phyloP scores from a whole-genome alignment of 805 yeast genomes.

The Metschnikowia reukaufii region DNA sequence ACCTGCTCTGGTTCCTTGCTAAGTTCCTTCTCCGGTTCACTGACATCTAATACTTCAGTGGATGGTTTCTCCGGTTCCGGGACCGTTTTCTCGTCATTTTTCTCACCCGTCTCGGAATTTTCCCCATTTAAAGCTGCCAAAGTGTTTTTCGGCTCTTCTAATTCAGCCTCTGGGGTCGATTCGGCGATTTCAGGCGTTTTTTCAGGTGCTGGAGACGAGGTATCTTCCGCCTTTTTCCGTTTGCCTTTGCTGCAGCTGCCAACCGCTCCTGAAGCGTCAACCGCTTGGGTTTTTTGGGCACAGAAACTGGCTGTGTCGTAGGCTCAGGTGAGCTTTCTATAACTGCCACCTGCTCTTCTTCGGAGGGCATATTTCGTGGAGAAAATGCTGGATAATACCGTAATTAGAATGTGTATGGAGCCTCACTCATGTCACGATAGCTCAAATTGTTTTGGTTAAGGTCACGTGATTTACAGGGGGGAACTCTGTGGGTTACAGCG shows the following conservation, averaged over 20 bases:
- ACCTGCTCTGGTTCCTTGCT: too few species aligned
- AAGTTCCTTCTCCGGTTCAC: too few species aligned
- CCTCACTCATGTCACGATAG: too few species aligned
- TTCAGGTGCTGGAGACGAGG: not conserved
- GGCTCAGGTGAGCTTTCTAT: slow-evolving; percentile 5
- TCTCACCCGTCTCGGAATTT: not conserved
- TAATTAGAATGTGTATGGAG: not conserved
- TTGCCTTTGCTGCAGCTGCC: slow-evolving; percentile 72
- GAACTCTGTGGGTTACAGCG: too few species aligned
- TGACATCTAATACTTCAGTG: too few species aligned
- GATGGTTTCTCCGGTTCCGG: too few species aligned
- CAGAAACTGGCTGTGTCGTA: not conserved
- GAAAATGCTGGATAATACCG: not conserved
- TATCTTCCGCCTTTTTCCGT: slow-evolving; percentile 22
- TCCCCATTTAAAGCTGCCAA: not conserved
- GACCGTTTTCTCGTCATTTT: too few species aligned
- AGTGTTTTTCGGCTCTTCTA: not conserved
- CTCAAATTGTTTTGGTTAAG: too few species aligned
- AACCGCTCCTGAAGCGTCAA: slow-evolving; percentile 81
- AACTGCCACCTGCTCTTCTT: slow-evolving; percentile 1
- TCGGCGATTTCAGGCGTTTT: not conserved
- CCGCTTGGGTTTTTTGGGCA: slow-evolving; percentile 48
- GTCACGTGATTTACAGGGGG: too few species aligned
- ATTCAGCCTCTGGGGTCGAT: not conserved
- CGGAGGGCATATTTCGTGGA: slow-evolving; percentile 1